Conservation (phyloP, 108 stramenopile species). For the Nitzschia inconspicua region DNA sequence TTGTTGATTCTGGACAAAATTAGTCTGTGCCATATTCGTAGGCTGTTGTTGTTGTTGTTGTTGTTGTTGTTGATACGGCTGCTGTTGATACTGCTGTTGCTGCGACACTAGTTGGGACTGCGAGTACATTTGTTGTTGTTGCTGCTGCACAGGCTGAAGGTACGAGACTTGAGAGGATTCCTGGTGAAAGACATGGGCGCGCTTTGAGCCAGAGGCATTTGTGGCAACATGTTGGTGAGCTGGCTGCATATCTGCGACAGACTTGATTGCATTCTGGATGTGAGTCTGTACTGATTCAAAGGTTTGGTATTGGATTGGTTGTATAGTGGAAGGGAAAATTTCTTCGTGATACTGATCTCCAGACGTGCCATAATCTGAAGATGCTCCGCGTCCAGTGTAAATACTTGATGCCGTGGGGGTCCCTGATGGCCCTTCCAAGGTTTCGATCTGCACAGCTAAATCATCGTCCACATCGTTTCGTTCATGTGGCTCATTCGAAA, state of each 20-base stretch:
- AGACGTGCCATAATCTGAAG: neutral
- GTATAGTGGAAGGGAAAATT: neutral
- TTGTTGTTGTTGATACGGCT: slow-evolving; percentile 6
- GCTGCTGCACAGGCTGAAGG: slow-evolving; percentile 3
- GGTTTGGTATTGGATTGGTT: slow-evolving; percentile 7
- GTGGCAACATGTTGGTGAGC: slow-evolving; percentile 27
- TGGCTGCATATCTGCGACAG: slow-evolving; percentile 44
- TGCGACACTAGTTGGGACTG: slow-evolving; percentile 3
- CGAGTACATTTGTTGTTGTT: slow-evolving; percentile 11
- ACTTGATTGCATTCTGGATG: slow-evolving; percentile 61
- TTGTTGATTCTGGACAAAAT: too few relatives aligned
- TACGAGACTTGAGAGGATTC: neutral
- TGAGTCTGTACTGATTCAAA: slow-evolving; percentile 29
- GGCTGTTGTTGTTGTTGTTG: neutral
- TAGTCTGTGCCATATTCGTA: neutral
- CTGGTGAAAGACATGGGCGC: slow-evolving; percentile 34
- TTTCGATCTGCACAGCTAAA: slow-evolving; percentile 5
- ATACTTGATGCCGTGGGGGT: slow-evolving; percentile 17
- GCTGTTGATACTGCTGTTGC: slow-evolving; percentile 9
- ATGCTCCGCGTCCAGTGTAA: slow-evolving; percentile 18
- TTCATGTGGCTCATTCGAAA: neutral
- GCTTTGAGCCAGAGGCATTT: slow-evolving; percentile 36
- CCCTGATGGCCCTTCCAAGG: neutral
- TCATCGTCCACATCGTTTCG: slow-evolving; percentile 1
- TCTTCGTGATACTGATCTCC: neutral